phyloP scores from a whole-genome alignment of 2,329 filamentous ascomycete genomes.

The Dactylellina cionopaga region DNA sequence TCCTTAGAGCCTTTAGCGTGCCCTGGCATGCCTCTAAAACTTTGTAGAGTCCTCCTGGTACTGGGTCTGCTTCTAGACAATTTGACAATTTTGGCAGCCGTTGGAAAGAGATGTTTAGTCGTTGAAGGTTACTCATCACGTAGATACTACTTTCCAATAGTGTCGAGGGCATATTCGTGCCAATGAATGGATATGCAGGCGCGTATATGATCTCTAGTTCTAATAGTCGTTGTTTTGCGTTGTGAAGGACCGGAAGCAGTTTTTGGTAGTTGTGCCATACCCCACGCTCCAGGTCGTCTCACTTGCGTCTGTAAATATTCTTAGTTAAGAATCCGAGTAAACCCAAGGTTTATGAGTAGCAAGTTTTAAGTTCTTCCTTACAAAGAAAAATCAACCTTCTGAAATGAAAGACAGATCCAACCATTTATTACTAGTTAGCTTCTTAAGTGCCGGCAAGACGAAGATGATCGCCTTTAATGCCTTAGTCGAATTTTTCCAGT shows the following conservation, averaged over 20 bases:
- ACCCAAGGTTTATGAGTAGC: too few relatives aligned
- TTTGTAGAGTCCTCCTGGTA: background rate
- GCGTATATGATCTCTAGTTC: background rate
- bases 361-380: too few relatives aligned
- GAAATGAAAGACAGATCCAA: too few relatives aligned
- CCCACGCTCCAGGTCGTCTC: background rate
- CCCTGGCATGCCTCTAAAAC: background rate
- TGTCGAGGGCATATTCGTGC: background rate
- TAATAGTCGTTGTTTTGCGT: background rate
- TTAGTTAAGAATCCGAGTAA: too few relatives aligned
- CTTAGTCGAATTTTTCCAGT: background rate
- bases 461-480: background rate
- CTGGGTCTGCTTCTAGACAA: background rate
- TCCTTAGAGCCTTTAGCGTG: background rate
- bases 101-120: background rate
- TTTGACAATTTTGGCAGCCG: background rate
- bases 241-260: background rate
- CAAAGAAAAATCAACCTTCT: too few relatives aligned
- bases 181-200: background rate
- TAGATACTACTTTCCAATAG: background rate
- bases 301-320: too few relatives aligned
- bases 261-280: conserved; percentile 1
- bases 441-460: background rate
- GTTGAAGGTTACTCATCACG: background rate
- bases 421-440: too few relatives aligned